phyloP scores from a whole-genome alignment of 1,139 yeast genomes.

The Protomyces lactucae-debilis region DNA sequence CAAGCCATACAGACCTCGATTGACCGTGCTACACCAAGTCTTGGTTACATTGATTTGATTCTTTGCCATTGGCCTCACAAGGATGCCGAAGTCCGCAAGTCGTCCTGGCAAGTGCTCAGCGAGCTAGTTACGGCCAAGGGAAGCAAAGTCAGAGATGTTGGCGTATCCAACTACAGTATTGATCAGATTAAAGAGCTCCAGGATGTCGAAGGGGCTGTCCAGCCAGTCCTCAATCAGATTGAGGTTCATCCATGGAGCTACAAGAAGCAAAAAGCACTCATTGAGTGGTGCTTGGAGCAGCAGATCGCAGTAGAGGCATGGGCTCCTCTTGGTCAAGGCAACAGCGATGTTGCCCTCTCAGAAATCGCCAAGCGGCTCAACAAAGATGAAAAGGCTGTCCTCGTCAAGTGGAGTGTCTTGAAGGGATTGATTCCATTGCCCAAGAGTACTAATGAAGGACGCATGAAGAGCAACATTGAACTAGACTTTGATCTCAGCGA shows the following conservation, averaged over 20 bases:
- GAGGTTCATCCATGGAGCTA: slow-evolving; percentile 53
- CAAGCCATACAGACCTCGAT: slow-evolving; percentile 54
- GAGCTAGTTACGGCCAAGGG: slow-evolving; percentile 39
- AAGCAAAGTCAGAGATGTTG: slow-evolving; percentile 42
- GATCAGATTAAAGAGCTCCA: slow-evolving; percentile 43
- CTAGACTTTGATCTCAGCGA: neutral
- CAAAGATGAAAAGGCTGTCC: slow-evolving; percentile 45
- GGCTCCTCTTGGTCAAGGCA: slow-evolving; percentile 58
- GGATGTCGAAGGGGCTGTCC: slow-evolving; percentile 39
- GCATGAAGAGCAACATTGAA: slow-evolving; percentile 53
- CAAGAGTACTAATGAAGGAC: slow-evolving; percentile 57
- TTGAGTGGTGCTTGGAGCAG: slow-evolving; percentile 45
- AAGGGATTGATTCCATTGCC: slow-evolving; percentile 64
- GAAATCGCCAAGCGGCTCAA: slow-evolving; percentile 41
- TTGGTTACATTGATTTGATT: slow-evolving; percentile 48
- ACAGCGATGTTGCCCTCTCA: slow-evolving; percentile 47
- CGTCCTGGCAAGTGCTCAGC: slow-evolving; percentile 46
- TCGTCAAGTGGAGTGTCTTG: slow-evolving; percentile 45
- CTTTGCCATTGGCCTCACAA: slow-evolving; percentile 43
- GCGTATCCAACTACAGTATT: slow-evolving; percentile 47
- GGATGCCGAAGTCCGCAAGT: slow-evolving; percentile 38
- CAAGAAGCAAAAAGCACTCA: slow-evolving; percentile 46
- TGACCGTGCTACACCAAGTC: slow-evolving; percentile 46
- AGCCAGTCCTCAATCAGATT: slow-evolving; percentile 51
- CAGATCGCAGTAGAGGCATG: slow-evolving; percentile 59